Percentiles rank a stretch among this genome's conserved stretches.
These are phyloP conservation scores for Perkinsus marinus DNA, from an alignment of 169 alveolate genomes.

Conservation along the genomic window DNA sequence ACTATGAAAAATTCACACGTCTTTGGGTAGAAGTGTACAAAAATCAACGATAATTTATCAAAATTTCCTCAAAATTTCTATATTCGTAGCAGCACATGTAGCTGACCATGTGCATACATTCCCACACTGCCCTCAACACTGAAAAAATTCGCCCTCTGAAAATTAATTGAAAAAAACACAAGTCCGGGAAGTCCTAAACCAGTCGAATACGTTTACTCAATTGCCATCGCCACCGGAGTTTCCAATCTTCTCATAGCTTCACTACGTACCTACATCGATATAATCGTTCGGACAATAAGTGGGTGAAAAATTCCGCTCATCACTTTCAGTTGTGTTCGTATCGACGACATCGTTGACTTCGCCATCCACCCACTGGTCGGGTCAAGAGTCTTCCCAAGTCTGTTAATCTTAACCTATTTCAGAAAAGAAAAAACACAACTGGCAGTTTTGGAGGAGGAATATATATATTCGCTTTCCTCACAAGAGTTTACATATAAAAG, in stretches of 20 bases:
- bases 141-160: too few relatives aligned
- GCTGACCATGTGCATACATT: too few relatives aligned
- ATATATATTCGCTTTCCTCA: neutral
- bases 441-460: neutral
- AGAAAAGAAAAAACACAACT: neutral
- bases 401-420: neutral
- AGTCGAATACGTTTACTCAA: neutral
- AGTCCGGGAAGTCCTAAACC: too few relatives aligned
- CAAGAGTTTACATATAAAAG: too few relatives aligned
- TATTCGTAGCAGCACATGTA: too few relatives aligned
- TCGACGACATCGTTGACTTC: neutral
- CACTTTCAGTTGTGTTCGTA: neutral
- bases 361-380: neutral
- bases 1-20: too few relatives aligned
- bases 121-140: too few relatives aligned
- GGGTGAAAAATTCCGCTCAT: neutral
- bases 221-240: neutral
- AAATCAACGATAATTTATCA: too few relatives aligned
- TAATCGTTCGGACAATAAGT: neutral
- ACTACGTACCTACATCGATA: neutral
- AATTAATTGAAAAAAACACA: too few relatives aligned
- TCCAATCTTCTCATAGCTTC: neutral
- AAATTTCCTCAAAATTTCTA: too few relatives aligned
- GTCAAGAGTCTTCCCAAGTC: neutral
- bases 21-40: too few relatives aligned